Conservation (phyloP, 768 basidiomycete genomes). For the Tricholoma sp. region DNA sequence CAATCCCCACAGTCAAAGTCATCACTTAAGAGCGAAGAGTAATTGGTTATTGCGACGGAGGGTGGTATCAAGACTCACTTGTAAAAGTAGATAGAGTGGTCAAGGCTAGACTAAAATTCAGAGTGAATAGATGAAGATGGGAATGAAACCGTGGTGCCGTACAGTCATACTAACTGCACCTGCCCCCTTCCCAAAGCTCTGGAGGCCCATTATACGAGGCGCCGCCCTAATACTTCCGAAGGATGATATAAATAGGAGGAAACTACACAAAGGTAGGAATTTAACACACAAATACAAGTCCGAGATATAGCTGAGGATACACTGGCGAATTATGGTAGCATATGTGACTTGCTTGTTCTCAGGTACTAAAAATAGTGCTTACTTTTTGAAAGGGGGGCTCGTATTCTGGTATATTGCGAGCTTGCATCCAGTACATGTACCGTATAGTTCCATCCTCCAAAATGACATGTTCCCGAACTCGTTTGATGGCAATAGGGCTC, state of each 20-base stretch:
- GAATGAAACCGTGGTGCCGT: slow-evolving; percentile 19
- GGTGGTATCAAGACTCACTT: slow-evolving; percentile 36
- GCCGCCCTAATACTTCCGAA: slow-evolving; percentile 51
- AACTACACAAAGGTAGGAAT: not conserved
- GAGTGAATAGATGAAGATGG: slow-evolving; percentile 2
- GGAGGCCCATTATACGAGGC: slow-evolving; percentile 48
- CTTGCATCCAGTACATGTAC: slow-evolving; percentile 79
- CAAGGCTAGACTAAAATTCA: slow-evolving; percentile 54
- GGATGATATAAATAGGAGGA: slow-evolving; percentile 1
- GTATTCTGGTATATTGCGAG: slow-evolving; percentile 60
- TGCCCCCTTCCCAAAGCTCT: slow-evolving; percentile 43
- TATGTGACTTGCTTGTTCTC: not conserved
- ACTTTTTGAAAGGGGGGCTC: slow-evolving; percentile 77
- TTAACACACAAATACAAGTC: slow-evolving; percentile 70
- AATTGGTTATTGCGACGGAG: not conserved
- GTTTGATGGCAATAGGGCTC: slow-evolving; percentile 66
- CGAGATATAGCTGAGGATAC: slow-evolving; percentile 75
- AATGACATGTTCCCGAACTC: slow-evolving; percentile 38
- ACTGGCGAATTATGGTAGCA: slow-evolving; percentile 36
- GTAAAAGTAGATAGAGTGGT: slow-evolving; percentile 80
- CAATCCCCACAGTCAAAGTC: slow-evolving; percentile 76
- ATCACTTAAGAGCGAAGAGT: slow-evolving; percentile 38
- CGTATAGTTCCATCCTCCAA: slow-evolving; percentile 42
- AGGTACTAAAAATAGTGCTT: not conserved
- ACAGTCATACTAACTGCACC: slow-evolving; percentile 58